These are phyloP conservation scores for Amniculicola lignicola DNA, from an alignment of 495 filamentous ascomycete species.

Conservation along the genomic window DNA sequence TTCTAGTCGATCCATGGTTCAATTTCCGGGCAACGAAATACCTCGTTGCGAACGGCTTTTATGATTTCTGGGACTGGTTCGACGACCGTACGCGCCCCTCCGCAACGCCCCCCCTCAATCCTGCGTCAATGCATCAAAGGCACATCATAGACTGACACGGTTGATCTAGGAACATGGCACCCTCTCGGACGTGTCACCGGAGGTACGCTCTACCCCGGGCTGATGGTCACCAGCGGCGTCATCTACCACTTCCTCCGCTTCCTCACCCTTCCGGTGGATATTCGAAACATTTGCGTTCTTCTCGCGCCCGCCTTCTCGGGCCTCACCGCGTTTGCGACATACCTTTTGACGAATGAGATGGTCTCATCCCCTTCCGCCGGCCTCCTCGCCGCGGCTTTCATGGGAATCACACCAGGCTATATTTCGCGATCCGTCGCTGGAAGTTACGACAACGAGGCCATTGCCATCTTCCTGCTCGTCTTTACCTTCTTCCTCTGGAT, in stretches of 20 bases:
- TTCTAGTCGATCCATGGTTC: conserved; percentile 97
- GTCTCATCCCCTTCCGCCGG: conserved; percentile 85
- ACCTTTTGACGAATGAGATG: conserved; percentile 97
- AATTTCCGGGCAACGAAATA: conserved; percentile 99
- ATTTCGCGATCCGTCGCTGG: conserved; percentile 97
- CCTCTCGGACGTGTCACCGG: conserved; percentile 97
- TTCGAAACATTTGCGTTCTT: conserved; percentile 96
- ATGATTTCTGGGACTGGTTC: conserved; percentile 99
- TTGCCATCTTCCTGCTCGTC: conserved; percentile 96
- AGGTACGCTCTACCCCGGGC: conserved; percentile 94
- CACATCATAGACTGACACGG: conserved; percentile 17
- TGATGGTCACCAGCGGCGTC: conserved; percentile 97
- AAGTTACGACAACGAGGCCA: conserved; percentile 99
- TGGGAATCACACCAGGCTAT: conserved; percentile 97
- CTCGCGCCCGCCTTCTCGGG: conserved; percentile 95
- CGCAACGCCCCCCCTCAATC: neutral
- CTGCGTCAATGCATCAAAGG: neutral
- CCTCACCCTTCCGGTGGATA: conserved; percentile 92
- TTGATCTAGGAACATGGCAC: conserved; percentile 83
- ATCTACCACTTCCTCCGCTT: conserved; percentile 94
- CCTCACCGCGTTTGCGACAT: conserved; percentile 87
- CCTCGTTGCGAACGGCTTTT: conserved; percentile 92
- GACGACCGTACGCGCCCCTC: conserved; percentile 73
- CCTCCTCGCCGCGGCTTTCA: conserved; percentile 89
- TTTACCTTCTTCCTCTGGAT: conserved; percentile 99